Evolutionary conservation across 306 rosid genomes (phyloP), one percentile per base, ranked within the genome.

Genomic region (Castanea crenata): DNA sequence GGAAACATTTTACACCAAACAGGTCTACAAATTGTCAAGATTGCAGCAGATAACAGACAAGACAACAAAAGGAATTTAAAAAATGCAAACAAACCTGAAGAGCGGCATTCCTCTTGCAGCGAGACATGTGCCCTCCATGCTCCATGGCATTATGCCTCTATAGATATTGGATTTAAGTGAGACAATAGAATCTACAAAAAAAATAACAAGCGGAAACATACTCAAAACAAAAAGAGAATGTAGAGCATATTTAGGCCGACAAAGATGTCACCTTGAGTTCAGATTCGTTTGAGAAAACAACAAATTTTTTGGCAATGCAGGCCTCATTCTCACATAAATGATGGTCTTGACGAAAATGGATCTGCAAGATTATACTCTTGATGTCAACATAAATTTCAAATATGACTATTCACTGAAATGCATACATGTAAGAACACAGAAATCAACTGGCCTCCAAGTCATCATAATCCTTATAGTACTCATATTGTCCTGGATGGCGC

Each of bases 301-400:
- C 23, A 85, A 89, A 89, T 81, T 89, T 89, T 76, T 86, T 89
- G 18, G 80, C 65, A 31, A 89, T 88, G 68, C 92, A 89, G 31
- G 78, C 77, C 52, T 89, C 90, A 32, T 89, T 88, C 83, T 89
- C 92, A 69, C 92, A 89, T 9, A 89, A 81, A 58, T 84, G 83
- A 84, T 89, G 90, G 35, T 73, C 81, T 23, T 84, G 85, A 57
- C 90, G 90, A 74, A 89, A 86, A 63, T 89, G 92, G 64, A 86
- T 86, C 92, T 89, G 83, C 35, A 18, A 34, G 27, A 32, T 51
- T 46, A 32, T n/a, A 23, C 69, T 62, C 29, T 71, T 52, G 23
- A 71, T 46, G 44, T 71, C 21, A 44, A 46, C 32, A 41, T 27
- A 51, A 71, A 21, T 52, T 25, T 41, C 14, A 15, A 21, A n/a